Evolutionary conservation across 495 filamentous ascomycete genomes (phyloP).

Genomic region (Corynascus novoguineensis): DNA sequence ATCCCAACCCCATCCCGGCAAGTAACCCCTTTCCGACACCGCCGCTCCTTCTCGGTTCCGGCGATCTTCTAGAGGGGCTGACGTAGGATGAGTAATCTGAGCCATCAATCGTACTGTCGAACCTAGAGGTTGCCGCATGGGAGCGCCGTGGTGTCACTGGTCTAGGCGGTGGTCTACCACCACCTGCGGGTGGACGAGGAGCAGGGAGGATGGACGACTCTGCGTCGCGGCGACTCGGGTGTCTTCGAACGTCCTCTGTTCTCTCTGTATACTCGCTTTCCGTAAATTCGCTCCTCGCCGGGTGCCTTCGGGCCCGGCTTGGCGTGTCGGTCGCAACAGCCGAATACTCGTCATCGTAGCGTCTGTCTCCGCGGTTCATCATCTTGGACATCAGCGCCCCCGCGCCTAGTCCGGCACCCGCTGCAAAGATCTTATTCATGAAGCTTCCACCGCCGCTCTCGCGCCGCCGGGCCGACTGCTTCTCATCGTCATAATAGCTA

Average conservation of each 20-base stretch:
- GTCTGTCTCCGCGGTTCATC: slow-evolving; percentile 53
- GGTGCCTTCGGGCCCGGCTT: slow-evolving; percentile 33
- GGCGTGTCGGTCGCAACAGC: slow-evolving; percentile 51
- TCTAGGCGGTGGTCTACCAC: slow-evolving; percentile 27
- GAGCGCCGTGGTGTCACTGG: slow-evolving; percentile 42
- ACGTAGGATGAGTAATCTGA: slow-evolving; percentile 51
- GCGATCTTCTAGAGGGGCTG: slow-evolving; percentile 39
- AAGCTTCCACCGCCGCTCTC: slow-evolving; percentile 42
- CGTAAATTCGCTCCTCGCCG: slow-evolving; percentile 33
- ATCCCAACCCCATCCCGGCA: slow-evolving; percentile 63
- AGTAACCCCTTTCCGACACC: slow-evolving; percentile 55
- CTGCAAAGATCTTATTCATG: slow-evolving; percentile 60
- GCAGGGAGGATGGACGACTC: slow-evolving; percentile 36
- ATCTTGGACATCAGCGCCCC: slow-evolving; percentile 59
- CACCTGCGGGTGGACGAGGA: slow-evolving; percentile 35
- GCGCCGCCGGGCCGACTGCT: slow-evolving; percentile 38
- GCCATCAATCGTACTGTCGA: slow-evolving; percentile 37
- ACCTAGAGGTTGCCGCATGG: slow-evolving; percentile 36
- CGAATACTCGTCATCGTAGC: slow-evolving; percentile 56
- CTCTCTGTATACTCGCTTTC: slow-evolving; percentile 48
- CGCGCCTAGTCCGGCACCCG: slow-evolving; percentile 62
- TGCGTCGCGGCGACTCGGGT: slow-evolving; percentile 26
- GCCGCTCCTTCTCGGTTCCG: slow-evolving; percentile 21
- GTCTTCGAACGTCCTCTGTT: slow-evolving; percentile 35
- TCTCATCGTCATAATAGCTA: slow-evolving; percentile 57